Evolutionary conservation across 805 yeast genomes (phyloP).

Genomic region (Alloascoidea hylecoeti): DNA sequence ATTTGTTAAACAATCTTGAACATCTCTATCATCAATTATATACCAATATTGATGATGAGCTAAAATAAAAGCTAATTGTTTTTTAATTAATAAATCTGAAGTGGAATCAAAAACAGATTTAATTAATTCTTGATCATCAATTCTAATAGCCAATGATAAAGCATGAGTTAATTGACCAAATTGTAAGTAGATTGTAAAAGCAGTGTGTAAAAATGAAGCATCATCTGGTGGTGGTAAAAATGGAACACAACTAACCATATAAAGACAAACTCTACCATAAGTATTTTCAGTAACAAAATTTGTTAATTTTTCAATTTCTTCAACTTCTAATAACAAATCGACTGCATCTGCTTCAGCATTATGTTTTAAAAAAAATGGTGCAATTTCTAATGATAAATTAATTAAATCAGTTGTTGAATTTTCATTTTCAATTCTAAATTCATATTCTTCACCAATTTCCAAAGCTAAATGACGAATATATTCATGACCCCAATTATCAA

Average conservation of each 20-base stretch:
- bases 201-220: slow-evolving; percentile 71
- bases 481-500: slow-evolving; percentile 95
- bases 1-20: slow-evolving; percentile 79
- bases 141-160: slow-evolving; percentile 71
- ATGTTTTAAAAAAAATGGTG: slow-evolving; percentile 82
- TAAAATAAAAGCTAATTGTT: slow-evolving; percentile 83
- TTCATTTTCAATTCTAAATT: slow-evolving; percentile 29
- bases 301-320: slow-evolving; percentile 69
- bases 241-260: slow-evolving; percentile 95
- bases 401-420: slow-evolving; percentile 28
- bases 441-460: slow-evolving; percentile 84
- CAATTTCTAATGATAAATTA: slow-evolving; percentile 59
- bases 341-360: slow-evolving; percentile 99
- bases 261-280: slow-evolving; percentile 79
- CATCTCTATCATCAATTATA: slow-evolving; percentile 32
- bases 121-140: slow-evolving; percentile 71
- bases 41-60: slow-evolving; percentile 80
- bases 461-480: slow-evolving; percentile 91
- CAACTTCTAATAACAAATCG: slow-evolving; percentile 82
- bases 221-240: slow-evolving; percentile 93
- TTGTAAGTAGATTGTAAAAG: slow-evolving; percentile 69
- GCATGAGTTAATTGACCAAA: slow-evolving; percentile 83
- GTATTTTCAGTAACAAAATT: slow-evolving; percentile 77
- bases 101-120: slow-evolving; percentile 74
- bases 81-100: slow-evolving; percentile 51